These are phyloP conservation scores for Suhomyces ambrosiae DNA, from an alignment of 1,139 yeast species.

Conservation along the genomic window DNA sequence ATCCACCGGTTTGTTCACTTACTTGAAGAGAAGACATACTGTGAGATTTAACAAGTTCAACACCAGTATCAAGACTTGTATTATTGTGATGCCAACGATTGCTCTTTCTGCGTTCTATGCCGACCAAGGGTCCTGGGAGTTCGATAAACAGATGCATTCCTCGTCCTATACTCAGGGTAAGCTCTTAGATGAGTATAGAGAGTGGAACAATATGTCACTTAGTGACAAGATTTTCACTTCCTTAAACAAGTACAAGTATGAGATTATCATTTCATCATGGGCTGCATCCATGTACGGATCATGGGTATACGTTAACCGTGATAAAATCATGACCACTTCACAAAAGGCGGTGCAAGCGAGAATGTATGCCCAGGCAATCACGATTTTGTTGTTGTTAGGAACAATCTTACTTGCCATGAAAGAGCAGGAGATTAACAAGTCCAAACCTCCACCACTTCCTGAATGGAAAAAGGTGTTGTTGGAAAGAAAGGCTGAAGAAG, in stretches of 20 bases:
- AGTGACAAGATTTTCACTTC: conserved; percentile 37
- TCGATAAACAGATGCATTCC: conserved; percentile 43
- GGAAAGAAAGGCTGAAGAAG: conserved; percentile 30
- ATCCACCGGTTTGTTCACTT: conserved; percentile 38
- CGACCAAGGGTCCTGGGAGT: conserved; percentile 53
- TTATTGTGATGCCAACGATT: conserved; percentile 46
- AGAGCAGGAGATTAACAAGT: conserved; percentile 53
- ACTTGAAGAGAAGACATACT: conserved; percentile 38
- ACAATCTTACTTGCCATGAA: conserved; percentile 65
- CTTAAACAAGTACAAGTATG: conserved; percentile 65
- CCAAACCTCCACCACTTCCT: conserved; percentile 39
- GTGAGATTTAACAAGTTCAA: conserved; percentile 37
- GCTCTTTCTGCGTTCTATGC: conserved; percentile 45
- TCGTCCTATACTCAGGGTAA: conserved; percentile 31
- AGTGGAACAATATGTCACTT: conserved; percentile 22
- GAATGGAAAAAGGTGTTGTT: conserved; percentile 39
- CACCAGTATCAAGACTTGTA: conserved; percentile 43
- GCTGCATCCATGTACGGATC: conserved; percentile 85
- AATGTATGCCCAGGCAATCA: conserved; percentile 87
- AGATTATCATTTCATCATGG: conserved; percentile 78
- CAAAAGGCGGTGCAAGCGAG: conserved; percentile 92
- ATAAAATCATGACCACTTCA: conserved; percentile 72
- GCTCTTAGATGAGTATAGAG: conserved; percentile 24
- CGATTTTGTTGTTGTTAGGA: conserved; percentile 63
- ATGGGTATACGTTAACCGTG: conserved; percentile 74